Conservation (phyloP, 129 eudicot species). For the Helianthus tuberosus region DNA sequence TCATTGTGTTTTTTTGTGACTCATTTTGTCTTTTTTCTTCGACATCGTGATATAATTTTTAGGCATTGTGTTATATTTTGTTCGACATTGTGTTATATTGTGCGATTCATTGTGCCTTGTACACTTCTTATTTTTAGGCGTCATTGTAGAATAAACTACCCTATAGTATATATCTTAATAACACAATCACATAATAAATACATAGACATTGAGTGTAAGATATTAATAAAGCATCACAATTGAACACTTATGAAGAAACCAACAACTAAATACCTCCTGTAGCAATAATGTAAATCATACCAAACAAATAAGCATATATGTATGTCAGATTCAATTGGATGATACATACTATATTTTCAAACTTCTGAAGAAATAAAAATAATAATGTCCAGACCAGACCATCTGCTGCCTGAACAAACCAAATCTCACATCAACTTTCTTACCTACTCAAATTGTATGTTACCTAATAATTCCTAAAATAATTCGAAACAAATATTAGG, state of each 20-base stretch:
- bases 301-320: background rate
- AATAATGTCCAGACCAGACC: background rate
- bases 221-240: conserved; percentile 1
- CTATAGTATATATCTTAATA: background rate
- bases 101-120: too few relatives aligned
- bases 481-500: background rate
- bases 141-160: background rate
- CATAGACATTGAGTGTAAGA: background rate
- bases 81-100: too few relatives aligned
- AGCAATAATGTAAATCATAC: background rate
- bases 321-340: background rate
- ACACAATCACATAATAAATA: background rate
- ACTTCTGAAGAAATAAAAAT: background rate
- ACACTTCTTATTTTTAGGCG: too few relatives aligned
- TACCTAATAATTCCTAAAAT: conserved; percentile 2
- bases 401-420: conserved; percentile 10
- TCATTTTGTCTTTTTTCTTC: too few relatives aligned
- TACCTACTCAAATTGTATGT: background rate
- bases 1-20: too few relatives aligned
- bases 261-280: background rate
- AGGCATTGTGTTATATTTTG: too few relatives aligned
- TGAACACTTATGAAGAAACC: background rate
- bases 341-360: background rate
- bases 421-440: background rate
- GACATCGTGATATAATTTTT: too few relatives aligned